phyloP scores from a whole-genome alignment of 176 grass and related monocot species.

The Tuctoria greenei region DNA sequence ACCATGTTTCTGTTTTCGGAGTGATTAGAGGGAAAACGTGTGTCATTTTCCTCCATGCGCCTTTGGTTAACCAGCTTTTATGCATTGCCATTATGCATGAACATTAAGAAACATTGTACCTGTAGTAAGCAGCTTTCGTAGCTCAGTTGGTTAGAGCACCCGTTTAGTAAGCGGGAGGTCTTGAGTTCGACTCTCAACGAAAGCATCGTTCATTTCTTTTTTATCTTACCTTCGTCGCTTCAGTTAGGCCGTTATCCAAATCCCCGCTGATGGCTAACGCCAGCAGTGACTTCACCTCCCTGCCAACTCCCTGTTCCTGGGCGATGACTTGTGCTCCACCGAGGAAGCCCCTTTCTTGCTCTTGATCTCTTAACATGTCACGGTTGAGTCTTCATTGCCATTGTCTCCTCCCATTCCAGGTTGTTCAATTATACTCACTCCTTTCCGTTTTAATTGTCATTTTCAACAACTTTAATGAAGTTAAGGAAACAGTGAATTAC shows the following conservation, averaged over 20 bases:
- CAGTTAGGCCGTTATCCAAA: background rate
- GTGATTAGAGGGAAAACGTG: too few relatives aligned
- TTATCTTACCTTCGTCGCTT: background rate
- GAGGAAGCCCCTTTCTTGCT: slow-evolving; percentile 36
- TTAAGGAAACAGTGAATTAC: too few relatives aligned
- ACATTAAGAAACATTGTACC: too few relatives aligned
- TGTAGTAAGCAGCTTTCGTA: slow-evolving; percentile 58
- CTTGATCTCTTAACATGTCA: background rate
- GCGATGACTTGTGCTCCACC: slow-evolving; percentile 85
- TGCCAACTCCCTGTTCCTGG: slow-evolving; percentile 64
- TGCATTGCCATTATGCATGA: too few relatives aligned
- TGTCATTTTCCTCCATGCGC: too few relatives aligned
- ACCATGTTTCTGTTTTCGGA: too few relatives aligned
- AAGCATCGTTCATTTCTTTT: slow-evolving; percentile 1
- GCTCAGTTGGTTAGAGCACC: slow-evolving; percentile 99
- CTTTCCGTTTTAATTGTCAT: too few relatives aligned
- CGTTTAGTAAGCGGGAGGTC: slow-evolving; percentile 91
- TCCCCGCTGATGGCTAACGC: slow-evolving; percentile 1
- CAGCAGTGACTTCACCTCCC: background rate
- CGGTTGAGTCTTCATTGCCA: background rate
- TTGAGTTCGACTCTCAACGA: slow-evolving; percentile 78
- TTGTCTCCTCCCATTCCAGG: slow-evolving; percentile 1
- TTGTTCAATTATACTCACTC: too few relatives aligned
- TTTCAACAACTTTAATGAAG: too few relatives aligned
- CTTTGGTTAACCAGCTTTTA: too few relatives aligned